Base-by-base conservation (phyloP, 345 rosid species). In the Aquilaria malaccensis region DNA sequence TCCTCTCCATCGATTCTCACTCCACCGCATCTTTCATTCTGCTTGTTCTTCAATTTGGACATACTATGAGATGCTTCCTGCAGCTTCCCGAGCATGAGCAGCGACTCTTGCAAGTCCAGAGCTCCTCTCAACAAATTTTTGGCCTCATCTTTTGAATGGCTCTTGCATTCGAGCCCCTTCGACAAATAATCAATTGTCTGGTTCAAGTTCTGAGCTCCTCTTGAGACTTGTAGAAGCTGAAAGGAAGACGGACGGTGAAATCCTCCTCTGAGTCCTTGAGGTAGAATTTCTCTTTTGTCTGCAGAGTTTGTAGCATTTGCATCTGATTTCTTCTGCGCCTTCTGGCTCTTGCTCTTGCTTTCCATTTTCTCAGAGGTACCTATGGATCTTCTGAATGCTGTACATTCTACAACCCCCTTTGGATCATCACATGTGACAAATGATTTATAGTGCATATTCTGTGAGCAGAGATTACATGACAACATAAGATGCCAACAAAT, bases 401-500 rank as follows among this genome's bases (percentile, higher is more conserved):
- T 82, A 73, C 87, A 80, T 58, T 93, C 97, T 4, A 89, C 90
- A 50, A 87, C 92, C 53, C 91, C 97, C 71, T 79, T 80, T 33
- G 97, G 83, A 83, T 89, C 98, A 72, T 84, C 86, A 65, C 98
- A 93, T 32, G 80, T 81, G 72, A 87, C 76, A 59, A 93, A 92
- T 64, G 98, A 77, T 82, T 88, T 87, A 67, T 86, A 94, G 56
- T 75, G 83, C 99, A 94, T 94, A 66, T 79, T 78, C 82, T 81
- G 65, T 48, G 10, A 62, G 14, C 65, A 55, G 65, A 60, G 13
- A 61, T 45, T 1, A 29, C 49, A 52, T 72, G 63, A 67, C 56
- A 69, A 62, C 50, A 63, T 72, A 79, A 66, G 71, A 67, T 64
- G 31, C 67, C 3, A n/a, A 60, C 58, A 48, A 61, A 37, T 30